phyloP scores from a whole-genome alignment of 805 yeast genomes.

The Wickerhamiella sorbophila region DNA sequence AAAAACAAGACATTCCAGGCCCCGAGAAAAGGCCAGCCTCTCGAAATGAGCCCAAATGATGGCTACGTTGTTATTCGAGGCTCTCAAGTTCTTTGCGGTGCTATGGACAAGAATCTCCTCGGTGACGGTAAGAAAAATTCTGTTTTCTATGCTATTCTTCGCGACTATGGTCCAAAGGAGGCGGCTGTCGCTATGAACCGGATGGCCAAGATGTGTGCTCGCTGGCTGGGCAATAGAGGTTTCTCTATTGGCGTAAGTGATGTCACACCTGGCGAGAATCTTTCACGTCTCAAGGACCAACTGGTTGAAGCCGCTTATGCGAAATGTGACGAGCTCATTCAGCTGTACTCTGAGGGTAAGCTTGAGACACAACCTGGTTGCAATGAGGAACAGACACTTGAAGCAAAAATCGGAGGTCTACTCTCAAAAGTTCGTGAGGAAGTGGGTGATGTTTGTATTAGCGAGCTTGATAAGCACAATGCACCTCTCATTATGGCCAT shows the following conservation, averaged over 20 bases:
- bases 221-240: slow-evolving; percentile 88
- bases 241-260: slow-evolving; percentile 95
- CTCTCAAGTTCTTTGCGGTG: slow-evolving; percentile 77
- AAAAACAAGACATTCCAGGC: slow-evolving; percentile 81
- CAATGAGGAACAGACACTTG: slow-evolving; percentile 94
- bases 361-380: slow-evolving; percentile 98
- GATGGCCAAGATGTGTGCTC: slow-evolving; percentile 97
- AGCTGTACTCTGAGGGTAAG: slow-evolving; percentile 62
- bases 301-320: slow-evolving; percentile 84
- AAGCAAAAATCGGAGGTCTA: slow-evolving; percentile 92
- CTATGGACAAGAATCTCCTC: slow-evolving; percentile 88
- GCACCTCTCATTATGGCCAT: slow-evolving; percentile 98
- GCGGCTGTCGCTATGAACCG: slow-evolving; percentile 96
- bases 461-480: slow-evolving; percentile 74
- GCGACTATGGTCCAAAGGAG: slow-evolving; percentile 94
- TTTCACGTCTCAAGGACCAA: slow-evolving; percentile 64
- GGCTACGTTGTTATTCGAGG: slow-evolving; percentile 87
- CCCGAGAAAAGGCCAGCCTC: slow-evolving; percentile 57
- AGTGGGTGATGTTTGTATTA: slow-evolving; percentile 95
- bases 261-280: slow-evolving; percentile 80
- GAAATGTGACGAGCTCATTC: slow-evolving; percentile 83
- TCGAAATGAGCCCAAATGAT: slow-evolving; percentile 95
- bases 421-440: slow-evolving; percentile 96
- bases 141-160: slow-evolving; percentile 81
- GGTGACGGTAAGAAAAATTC: slow-evolving; percentile 99